Percentiles rank a stretch among this genome's conserved stretches.
Evolutionary conservation across 2,329 filamentous ascomycete species (phyloP).

Genomic region (Claviceps sp.): DNA sequence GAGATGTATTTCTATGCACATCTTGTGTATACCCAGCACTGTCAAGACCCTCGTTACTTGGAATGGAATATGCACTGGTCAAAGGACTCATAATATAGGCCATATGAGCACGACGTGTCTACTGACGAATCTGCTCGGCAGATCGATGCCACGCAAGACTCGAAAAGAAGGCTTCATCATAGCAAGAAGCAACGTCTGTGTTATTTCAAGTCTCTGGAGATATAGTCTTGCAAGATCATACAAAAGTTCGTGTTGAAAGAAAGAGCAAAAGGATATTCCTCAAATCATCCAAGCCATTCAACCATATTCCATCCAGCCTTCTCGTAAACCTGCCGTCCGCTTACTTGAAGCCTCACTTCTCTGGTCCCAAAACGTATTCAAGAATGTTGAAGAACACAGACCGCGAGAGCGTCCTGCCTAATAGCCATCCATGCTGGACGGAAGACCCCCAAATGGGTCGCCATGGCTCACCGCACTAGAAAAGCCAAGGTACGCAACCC

Average conservation of each 20-base stretch:
- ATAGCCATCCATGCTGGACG: background rate
- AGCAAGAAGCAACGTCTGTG: conserved; percentile 2
- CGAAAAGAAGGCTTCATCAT: background rate
- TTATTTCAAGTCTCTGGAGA: background rate
- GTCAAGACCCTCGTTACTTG: too few relatives aligned
- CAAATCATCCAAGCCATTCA: conserved; percentile 1
- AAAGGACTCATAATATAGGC: too few relatives aligned
- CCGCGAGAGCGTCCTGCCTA: background rate
- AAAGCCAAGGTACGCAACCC: background rate
- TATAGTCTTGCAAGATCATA: conserved; percentile 6
- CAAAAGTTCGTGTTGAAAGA: conserved; percentile 5
- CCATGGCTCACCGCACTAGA: background rate
- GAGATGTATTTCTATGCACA: too few relatives aligned
- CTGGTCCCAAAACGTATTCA: background rate
- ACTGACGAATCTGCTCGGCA: too few relatives aligned
- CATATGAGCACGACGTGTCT: too few relatives aligned
- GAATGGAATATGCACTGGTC: too few relatives aligned
- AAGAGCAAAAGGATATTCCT: background rate
- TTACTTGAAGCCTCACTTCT: too few relatives aligned
- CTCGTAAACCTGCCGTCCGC: background rate
- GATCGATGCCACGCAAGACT: background rate
- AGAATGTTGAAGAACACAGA: background rate
- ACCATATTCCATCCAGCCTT: background rate
- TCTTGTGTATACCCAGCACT: too few relatives aligned
- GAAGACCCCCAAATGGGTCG: background rate